Base-by-base conservation (phyloP, 306 rosid species). In the Prinsepia uniflora region DNA sequence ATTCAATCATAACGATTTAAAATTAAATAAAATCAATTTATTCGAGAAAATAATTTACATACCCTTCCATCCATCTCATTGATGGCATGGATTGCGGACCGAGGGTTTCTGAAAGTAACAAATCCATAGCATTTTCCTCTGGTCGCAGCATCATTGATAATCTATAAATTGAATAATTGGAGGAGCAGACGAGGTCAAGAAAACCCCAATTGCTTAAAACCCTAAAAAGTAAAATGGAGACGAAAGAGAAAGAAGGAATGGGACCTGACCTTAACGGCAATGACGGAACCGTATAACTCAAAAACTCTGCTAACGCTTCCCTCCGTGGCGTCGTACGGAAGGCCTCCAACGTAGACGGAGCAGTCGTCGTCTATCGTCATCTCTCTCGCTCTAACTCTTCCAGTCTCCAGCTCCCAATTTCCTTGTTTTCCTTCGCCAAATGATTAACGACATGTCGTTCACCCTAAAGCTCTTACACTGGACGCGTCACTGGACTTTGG, bases 61-160 rank as follows among this genome's bases (percentile, higher is more conserved):
- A 94, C 99, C 82, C 95, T 84, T 77, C 97, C 99, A 74, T 94
- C 90, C 99, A 94, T 89, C 74, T 83, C 95, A 49, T 82, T 80
- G 71, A 94, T 94, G 59, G 99, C 99, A 71, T 89, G 87, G 18
- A 87, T 19, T 7, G 97, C 97, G 4, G 99, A 87, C 81, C 97
- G 84, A 57, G 99, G 97, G 72, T 86, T 87, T 45, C 89, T 80
- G 81, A 89, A 94, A 68, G 99, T 94, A 64, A 91, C 97, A 72
- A 91, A 94, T 43, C 95, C 89, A 68, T 90, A 94, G 85, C 99
- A 91, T 78, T 89, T 94, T 49, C 97, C 99, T 70, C 85, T 80
- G 19, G 88, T 79, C 70, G 85, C 79, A 6, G 78, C 85, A 74
- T 94, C 97, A 74, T 94, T 91, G 66, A 94, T 82, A 81, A 94